Conservation (phyloP, 2,329 filamentous ascomycete species). For the Sporothrix curviconia region DNA sequence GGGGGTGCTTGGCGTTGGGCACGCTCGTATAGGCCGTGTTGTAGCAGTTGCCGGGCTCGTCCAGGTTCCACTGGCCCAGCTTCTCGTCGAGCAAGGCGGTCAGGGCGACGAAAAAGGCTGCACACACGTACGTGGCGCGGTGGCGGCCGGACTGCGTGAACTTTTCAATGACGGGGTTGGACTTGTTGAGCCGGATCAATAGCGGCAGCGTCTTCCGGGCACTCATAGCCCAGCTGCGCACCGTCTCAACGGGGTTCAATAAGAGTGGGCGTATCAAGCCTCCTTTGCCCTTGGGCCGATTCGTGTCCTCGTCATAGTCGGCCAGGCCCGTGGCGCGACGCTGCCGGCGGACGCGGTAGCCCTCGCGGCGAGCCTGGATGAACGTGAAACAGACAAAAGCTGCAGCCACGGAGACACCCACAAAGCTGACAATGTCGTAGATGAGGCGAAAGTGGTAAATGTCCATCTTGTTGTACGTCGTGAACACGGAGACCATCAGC, state of each 20-base stretch:
- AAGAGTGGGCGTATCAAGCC: too few species aligned
- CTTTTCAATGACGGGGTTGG: slow-evolving; percentile 1
- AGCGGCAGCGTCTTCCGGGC: not conserved
- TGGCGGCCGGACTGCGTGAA: slow-evolving; percentile 20
- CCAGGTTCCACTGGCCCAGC: slow-evolving; percentile 18
- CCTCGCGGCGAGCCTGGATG: not conserved
- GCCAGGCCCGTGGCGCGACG: not conserved
- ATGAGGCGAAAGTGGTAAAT: slow-evolving; percentile 29
- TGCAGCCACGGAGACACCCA: slow-evolving; percentile 28
- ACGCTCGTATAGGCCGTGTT: slow-evolving; percentile 19
- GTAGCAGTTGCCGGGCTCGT: slow-evolving; percentile 25
- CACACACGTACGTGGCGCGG: slow-evolving; percentile 25
- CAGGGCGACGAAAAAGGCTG: slow-evolving; percentile 14
- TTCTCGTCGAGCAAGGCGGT: slow-evolving; percentile 23
- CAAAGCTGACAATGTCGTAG: slow-evolving; percentile 30
- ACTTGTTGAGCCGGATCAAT: not conserved
- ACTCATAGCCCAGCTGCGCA: not conserved
- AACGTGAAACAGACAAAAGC: slow-evolving; percentile 28
- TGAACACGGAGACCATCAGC: slow-evolving; percentile 27
- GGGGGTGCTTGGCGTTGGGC: slow-evolving; percentile 21
- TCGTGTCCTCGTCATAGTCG: not conserved
- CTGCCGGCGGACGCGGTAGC: slow-evolving; percentile 1
- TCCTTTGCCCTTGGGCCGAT: not conserved
- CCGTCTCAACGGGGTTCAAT: not conserved
- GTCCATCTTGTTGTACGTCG: slow-evolving; percentile 23